phyloP scores from a whole-genome alignment of 1,139 yeast genomes.

The Geotrichum klebahnii region DNA sequence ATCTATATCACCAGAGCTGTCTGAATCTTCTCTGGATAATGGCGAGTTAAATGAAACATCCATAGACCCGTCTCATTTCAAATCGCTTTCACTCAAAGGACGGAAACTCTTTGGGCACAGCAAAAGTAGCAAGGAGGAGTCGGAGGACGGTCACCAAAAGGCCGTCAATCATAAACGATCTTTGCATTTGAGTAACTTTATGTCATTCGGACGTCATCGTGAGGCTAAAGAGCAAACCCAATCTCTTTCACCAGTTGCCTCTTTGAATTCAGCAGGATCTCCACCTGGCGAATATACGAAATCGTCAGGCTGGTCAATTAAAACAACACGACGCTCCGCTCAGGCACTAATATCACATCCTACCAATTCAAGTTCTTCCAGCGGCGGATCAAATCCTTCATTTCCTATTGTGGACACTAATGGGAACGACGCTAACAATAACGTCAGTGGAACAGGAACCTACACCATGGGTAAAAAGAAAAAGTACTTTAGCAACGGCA shows the following conservation, averaged over 20 bases:
- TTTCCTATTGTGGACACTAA: not conserved
- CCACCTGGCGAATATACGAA: not conserved
- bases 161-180: not conserved
- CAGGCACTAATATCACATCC: not conserved
- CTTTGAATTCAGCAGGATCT: not conserved
- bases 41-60: too few species aligned
- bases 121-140: not conserved
- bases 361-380: too few species aligned
- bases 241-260: not conserved
- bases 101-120: conserved; percentile 1
- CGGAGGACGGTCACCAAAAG: too few species aligned
- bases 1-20: not conserved
- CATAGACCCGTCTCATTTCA: not conserved
- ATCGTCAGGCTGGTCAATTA: not conserved
- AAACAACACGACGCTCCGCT: not conserved
- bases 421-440: not conserved
- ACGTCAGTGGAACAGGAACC: conserved; percentile 11
- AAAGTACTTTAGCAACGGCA: conserved; percentile 5
- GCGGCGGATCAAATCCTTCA: conserved; percentile 1
- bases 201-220: not conserved
- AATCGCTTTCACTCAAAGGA: conserved; percentile 1
- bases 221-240: not conserved
- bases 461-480: conserved; percentile 14
- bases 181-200: not conserved
- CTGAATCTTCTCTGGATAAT: too few species aligned